These are phyloP conservation scores for Erodium texanum DNA, from an alignment of 441 rosid genomes.

Conservation along the genomic window DNA sequence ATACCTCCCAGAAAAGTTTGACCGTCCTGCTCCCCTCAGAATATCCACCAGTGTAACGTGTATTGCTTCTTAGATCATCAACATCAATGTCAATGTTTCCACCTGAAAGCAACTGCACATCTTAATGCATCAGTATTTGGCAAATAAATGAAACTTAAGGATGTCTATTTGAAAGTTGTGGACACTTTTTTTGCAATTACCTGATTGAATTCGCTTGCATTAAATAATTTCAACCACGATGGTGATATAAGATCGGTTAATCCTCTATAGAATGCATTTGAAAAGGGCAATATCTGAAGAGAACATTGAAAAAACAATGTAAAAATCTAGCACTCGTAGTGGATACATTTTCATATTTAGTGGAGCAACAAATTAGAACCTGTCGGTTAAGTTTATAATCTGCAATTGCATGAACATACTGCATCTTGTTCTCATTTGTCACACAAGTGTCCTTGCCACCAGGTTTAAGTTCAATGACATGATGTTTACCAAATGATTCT, in stretches of 20 bases:
- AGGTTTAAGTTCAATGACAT: slow-evolving; percentile 71
- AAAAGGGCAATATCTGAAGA: slow-evolving; percentile 80
- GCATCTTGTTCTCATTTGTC: slow-evolving; percentile 94
- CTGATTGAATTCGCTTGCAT: slow-evolving; percentile 96
- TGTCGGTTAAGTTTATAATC: slow-evolving; percentile 95
- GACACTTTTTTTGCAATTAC: slow-evolving; percentile 25
- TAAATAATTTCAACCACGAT: slow-evolving; percentile 88
- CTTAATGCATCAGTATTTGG: slow-evolving; percentile 20
- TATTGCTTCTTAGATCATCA: slow-evolving; percentile 70
- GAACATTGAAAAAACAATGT: slow-evolving; percentile 21
- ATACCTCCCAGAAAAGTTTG: slow-evolving; percentile 98
- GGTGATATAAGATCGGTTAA: slow-evolving; percentile 80
- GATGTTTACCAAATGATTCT: slow-evolving; percentile 74
- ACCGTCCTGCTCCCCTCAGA: slow-evolving; percentile 77
- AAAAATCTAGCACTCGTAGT: slow-evolving; percentile 14
- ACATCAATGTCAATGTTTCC: slow-evolving; percentile 91
- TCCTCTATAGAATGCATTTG: slow-evolving; percentile 95
- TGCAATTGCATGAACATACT: slow-evolving; percentile 95
- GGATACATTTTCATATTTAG: slow-evolving; percentile 10
- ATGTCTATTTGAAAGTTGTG: not conserved
- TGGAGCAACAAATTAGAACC: slow-evolving; percentile 33
- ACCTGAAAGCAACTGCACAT: slow-evolving; percentile 87
- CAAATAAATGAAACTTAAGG: slow-evolving; percentile 2
- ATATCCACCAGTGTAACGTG: slow-evolving; percentile 93
- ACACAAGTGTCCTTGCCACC: slow-evolving; percentile 81